phyloP scores from a whole-genome alignment of 2,329 filamentous ascomycete genomes.

The Zelopaecilomyces penicillatus region DNA sequence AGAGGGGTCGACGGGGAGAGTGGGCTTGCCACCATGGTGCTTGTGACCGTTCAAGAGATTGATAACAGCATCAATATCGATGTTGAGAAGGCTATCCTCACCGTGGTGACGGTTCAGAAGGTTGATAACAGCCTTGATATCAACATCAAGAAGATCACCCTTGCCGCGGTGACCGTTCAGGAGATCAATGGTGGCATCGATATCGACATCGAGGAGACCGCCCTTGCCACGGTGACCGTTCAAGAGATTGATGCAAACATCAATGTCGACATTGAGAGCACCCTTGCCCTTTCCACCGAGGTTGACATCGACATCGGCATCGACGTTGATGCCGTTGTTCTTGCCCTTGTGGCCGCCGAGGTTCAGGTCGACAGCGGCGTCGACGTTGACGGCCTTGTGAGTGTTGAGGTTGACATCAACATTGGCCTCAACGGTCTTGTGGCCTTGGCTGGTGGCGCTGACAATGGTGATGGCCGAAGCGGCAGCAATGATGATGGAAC shows the following conservation, averaged over 20 bases:
- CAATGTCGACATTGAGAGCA: background rate
- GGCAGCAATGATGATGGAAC: conserved; percentile 14
- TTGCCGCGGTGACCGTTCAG: too few species aligned
- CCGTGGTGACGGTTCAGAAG: too few species aligned
- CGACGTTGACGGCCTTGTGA: background rate
- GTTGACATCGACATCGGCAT: background rate
- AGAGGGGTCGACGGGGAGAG: too few species aligned
- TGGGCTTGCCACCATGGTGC: too few species aligned
- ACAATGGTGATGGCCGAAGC: conserved; percentile 10
- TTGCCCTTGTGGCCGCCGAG: background rate
- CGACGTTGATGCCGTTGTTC: background rate
- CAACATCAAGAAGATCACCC: background rate
- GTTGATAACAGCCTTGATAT: background rate
- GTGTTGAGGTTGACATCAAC: background rate
- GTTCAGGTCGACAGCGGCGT: background rate
- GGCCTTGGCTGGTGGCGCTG: conserved; percentile 7
- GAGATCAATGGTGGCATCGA: too few species aligned
- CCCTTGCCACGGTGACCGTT: too few species aligned
- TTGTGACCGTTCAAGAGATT: too few species aligned
- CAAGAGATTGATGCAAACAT: too few species aligned
- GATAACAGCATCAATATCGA: too few species aligned
- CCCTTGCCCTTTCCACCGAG: background rate
- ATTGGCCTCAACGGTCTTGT: conserved; percentile 5
- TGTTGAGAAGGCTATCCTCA: too few species aligned
- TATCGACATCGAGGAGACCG: background rate